Conservation (phyloP, 805 yeast species). For the Metschnikowia santaceciliae region DNA sequence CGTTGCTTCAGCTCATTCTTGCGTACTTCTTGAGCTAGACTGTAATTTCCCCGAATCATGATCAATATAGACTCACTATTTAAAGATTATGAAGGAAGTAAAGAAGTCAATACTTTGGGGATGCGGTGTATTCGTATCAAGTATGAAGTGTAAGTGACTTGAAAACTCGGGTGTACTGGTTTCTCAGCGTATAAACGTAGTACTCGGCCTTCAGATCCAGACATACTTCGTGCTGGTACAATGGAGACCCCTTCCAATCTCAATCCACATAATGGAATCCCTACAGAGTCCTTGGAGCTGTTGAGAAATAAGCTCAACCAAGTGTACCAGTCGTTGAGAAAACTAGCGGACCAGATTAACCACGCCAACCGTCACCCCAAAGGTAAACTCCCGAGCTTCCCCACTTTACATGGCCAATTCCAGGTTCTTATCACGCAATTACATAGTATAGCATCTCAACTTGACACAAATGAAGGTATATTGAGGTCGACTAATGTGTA, state of each 20-base stretch:
- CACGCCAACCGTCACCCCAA: constrained; percentile 34
- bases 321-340: constrained; percentile 38
- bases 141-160: not conserved
- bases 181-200: not conserved
- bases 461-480: constrained; percentile 56
- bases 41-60: constrained; percentile 28
- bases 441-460: constrained; percentile 65
- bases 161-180: not conserved
- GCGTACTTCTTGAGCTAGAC: constrained; percentile 36
- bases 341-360: constrained; percentile 34
- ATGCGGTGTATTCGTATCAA: not conserved
- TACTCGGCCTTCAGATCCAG: not conserved
- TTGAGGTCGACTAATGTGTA: constrained; percentile 69
- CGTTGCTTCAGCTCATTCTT: constrained; percentile 35
- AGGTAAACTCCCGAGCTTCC: constrained; percentile 44
- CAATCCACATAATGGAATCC: constrained; percentile 24
- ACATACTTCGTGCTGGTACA: not conserved
- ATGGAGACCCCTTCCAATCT: constrained; percentile 28
- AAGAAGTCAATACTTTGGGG: not conserved
- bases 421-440: constrained; percentile 81
- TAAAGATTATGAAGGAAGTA: not conserved
- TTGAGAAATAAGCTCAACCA: constrained; percentile 40
- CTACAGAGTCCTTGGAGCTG: constrained; percentile 37
- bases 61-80: not conserved
- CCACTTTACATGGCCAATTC: constrained; percentile 77